Percentiles rank a stretch among this genome's conserved stretches.
Evolutionary conservation across 2,329 filamentous ascomycete genomes (phyloP).

Genomic region (Penicillium crustosum): DNA sequence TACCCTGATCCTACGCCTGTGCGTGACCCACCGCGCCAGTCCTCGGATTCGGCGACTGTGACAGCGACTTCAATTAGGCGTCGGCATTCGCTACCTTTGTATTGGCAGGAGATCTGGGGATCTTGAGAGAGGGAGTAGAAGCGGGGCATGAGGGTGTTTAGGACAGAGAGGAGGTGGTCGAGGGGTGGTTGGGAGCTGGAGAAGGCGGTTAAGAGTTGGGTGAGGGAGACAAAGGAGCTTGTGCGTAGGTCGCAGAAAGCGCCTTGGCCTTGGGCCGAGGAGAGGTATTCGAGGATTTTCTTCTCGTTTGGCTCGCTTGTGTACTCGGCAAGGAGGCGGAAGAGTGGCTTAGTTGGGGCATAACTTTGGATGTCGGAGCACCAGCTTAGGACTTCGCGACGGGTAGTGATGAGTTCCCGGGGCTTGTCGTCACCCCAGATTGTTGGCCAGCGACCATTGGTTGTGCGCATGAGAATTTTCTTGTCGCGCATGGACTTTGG

Average conservation of each 20-base stretch:
- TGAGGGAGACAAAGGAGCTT: slow-evolving; percentile 78
- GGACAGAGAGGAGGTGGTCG: slow-evolving; percentile 73
- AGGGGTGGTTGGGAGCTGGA: slow-evolving; percentile 87
- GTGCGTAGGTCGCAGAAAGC: slow-evolving; percentile 93
- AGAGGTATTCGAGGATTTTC: slow-evolving; percentile 83
- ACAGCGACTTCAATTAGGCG: slow-evolving; percentile 95
- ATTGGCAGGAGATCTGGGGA: slow-evolving; percentile 73
- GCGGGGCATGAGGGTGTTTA: slow-evolving; percentile 90
- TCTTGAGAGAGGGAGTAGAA: slow-evolving; percentile 99
- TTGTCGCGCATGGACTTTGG: slow-evolving; percentile 82
- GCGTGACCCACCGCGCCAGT: slow-evolving; percentile 71
- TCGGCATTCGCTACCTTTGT: slow-evolving; percentile 67
- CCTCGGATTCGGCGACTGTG: slow-evolving; percentile 80
- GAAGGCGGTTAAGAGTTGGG: slow-evolving; percentile 87
- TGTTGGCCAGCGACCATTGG: slow-evolving; percentile 85
- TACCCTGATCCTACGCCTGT: slow-evolving; percentile 91
- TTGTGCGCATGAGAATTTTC: slow-evolving; percentile 75
- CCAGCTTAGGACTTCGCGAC: slow-evolving; percentile 91
- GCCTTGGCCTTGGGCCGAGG: slow-evolving; percentile 85
- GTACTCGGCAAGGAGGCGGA: slow-evolving; percentile 83
- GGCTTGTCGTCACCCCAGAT: slow-evolving; percentile 93
- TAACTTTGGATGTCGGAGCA: slow-evolving; percentile 92
- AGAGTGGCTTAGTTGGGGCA: slow-evolving; percentile 81
- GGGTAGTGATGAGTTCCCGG: slow-evolving; percentile 83
- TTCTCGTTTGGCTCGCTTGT: slow-evolving; percentile 77